These are phyloP conservation scores for Pseudozyma hubeiensis DNA, from an alignment of 1,284 basidiomycete species.

Conservation along the genomic window DNA sequence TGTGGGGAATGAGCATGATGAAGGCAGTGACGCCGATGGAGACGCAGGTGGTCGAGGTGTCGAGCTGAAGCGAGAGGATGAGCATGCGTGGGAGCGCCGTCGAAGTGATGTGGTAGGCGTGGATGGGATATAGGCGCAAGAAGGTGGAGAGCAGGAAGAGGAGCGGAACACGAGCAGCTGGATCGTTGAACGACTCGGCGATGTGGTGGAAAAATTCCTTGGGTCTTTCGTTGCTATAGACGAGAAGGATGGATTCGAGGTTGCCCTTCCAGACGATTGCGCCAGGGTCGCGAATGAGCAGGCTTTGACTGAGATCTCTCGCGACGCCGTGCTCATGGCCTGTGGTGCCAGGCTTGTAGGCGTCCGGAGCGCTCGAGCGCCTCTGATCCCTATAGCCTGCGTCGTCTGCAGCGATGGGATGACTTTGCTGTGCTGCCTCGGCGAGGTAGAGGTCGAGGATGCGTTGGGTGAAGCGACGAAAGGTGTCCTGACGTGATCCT, in stretches of 20 bases:
- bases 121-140: conserved; percentile 59
- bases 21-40: conserved; percentile 59
- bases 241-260: conserved; percentile 57
- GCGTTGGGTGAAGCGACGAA: conserved; percentile 55
- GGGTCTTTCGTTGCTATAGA: conserved; percentile 57
- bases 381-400: conserved; percentile 17
- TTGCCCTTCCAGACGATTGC: conserved; percentile 56
- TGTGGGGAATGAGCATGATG: conserved; percentile 66
- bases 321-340: conserved; percentile 11
- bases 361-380: conserved; percentile 17
- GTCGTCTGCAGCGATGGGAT: conserved; percentile 23
- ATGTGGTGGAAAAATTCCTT: conserved; percentile 66
- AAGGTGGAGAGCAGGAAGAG: conserved; percentile 63
- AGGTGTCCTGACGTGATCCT: conserved; percentile 35
- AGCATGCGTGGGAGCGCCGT: conserved; percentile 58
- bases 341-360: conserved; percentile 11
- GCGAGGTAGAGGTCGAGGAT: conserved; percentile 64
- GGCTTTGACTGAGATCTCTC: conserved; percentile 20
- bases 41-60: conserved; percentile 56
- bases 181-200: conserved; percentile 51
- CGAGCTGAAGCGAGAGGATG: conserved; percentile 56
- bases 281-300: conserved; percentile 24
- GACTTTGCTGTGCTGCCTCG: conserved; percentile 45
- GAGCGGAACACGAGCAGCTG: conserved; percentile 49
- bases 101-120: conserved; percentile 63